These are phyloP conservation scores for Syzygium jambos DNA, from an alignment of 345 rosid genomes.

Conservation along the genomic window DNA sequence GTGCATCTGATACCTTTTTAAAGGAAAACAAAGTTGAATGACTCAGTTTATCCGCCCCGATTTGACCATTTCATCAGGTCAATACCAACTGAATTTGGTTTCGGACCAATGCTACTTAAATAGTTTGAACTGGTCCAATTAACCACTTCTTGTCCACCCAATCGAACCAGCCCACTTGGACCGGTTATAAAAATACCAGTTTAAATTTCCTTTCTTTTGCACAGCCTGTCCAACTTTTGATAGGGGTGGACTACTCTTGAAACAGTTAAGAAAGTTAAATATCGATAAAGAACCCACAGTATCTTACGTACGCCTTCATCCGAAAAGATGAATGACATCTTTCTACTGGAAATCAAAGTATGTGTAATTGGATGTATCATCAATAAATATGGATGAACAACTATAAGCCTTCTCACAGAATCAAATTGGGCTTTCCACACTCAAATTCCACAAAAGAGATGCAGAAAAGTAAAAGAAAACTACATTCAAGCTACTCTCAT, in stretches of 20 bases:
- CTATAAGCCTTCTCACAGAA: not conserved
- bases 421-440: not conserved
- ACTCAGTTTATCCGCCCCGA: not conserved
- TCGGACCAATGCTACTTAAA: not conserved
- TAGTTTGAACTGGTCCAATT: not conserved
- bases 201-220: not conserved
- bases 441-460: not conserved
- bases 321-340: not conserved
- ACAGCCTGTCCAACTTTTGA: not conserved
- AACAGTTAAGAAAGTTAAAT: not conserved
- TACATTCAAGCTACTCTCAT: not conserved
- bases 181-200: not conserved
- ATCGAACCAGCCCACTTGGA: not conserved
- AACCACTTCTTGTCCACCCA: not conserved
- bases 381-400: not conserved
- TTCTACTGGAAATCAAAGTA: not conserved
- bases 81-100: not conserved
- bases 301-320: not conserved
- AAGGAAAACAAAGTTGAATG: not conserved
- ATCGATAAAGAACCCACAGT: not conserved
- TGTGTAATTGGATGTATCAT: not conserved
- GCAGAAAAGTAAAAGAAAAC: not conserved
- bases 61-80: not conserved
- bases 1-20: not conserved
- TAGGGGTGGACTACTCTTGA: not conserved